Evolutionary conservation across 495 filamentous ascomycete species (phyloP).

Genomic region (Poronia punctata): DNA sequence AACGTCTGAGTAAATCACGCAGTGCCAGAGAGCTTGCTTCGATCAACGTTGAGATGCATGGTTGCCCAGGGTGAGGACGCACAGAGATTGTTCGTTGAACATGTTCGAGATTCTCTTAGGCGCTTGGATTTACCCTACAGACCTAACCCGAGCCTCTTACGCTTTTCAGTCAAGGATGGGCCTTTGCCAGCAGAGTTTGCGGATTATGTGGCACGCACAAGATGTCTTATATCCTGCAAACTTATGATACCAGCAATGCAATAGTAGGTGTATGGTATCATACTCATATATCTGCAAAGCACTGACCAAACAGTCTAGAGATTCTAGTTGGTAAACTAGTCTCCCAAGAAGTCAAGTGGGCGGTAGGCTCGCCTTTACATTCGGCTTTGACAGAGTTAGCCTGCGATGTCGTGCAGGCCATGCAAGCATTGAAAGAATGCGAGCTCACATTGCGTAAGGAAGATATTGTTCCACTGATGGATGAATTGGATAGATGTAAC

Average conservation of each 20-base stretch:
- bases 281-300: too few species aligned
- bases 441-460: conserved; percentile 6
- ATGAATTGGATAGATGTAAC: conserved; percentile 12
- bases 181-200: background rate
- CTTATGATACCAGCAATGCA: conserved; percentile 1
- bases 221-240: conserved; percentile 8
- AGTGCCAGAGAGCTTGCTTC: conserved; percentile 5
- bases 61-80: too few species aligned
- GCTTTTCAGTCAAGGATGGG: conserved; percentile 2
- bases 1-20: background rate
- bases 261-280: conserved; percentile 1
- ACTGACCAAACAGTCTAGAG: background rate
- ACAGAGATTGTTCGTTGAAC: too few species aligned
- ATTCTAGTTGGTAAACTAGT: background rate
- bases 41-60: too few species aligned
- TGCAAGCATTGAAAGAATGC: conserved; percentile 35
- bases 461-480: conserved; percentile 2
- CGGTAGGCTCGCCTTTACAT: conserved; percentile 5
- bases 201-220: conserved; percentile 3
- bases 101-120: too few species aligned
- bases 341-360: conserved; percentile 5
- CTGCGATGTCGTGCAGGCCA: conserved; percentile 37
- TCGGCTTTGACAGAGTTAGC: conserved; percentile 24
- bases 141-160: conserved; percentile 3
- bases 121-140: conserved; percentile 1